These are phyloP conservation scores for Fusarium anthophilum DNA, from an alignment of 2,329 filamentous ascomycete genomes.

Conservation along the genomic window DNA sequence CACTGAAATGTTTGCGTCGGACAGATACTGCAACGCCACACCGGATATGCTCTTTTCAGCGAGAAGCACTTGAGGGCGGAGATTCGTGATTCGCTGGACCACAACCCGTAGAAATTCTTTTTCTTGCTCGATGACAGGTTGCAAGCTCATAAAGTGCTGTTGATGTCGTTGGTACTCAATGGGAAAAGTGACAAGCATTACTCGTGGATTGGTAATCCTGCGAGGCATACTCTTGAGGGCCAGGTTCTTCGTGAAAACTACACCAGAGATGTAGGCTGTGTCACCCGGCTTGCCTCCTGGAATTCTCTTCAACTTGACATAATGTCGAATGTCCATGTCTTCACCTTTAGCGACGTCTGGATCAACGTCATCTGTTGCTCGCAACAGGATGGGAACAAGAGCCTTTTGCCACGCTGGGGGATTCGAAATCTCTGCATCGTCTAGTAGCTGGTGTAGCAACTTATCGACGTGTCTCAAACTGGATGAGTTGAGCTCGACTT, in stretches of 20 bases:
- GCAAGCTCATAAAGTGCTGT: conserved; percentile 95
- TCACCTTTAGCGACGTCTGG: conserved; percentile 91
- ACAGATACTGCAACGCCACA: conserved; percentile 86
- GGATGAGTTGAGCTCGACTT: conserved; percentile 85
- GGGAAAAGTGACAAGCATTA: conserved; percentile 92
- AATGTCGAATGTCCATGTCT: conserved; percentile 96
- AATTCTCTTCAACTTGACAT: conserved; percentile 97
- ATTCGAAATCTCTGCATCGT: conserved; percentile 78
- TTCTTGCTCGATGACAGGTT: conserved; percentile 96
- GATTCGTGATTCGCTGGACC: conserved; percentile 87
- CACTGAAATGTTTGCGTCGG: conserved; percentile 89
- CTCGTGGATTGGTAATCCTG: conserved; percentile 82
- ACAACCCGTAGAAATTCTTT: conserved; percentile 92
- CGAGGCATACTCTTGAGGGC: conserved; percentile 96
- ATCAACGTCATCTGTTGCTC: conserved; percentile 92
- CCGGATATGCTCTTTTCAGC: conserved; percentile 94
- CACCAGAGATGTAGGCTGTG: conserved; percentile 94
- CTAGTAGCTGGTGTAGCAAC: conserved; percentile 82
- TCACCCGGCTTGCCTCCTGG: conserved; percentile 89
- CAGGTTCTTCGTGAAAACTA: conserved; percentile 97
- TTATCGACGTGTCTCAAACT: conserved; percentile 89
- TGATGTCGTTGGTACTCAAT: conserved; percentile 93
- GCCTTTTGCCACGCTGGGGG: conserved; percentile 87
- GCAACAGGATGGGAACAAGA: conserved; percentile 86
- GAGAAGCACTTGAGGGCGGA: conserved; percentile 87